A percentile compares a stretch with the other conserved stretches of the same genome.
These are phyloP conservation scores for Fusarium tuaranense DNA, from an alignment of 2,329 filamentous ascomycete genomes.

Conservation along the genomic window DNA sequence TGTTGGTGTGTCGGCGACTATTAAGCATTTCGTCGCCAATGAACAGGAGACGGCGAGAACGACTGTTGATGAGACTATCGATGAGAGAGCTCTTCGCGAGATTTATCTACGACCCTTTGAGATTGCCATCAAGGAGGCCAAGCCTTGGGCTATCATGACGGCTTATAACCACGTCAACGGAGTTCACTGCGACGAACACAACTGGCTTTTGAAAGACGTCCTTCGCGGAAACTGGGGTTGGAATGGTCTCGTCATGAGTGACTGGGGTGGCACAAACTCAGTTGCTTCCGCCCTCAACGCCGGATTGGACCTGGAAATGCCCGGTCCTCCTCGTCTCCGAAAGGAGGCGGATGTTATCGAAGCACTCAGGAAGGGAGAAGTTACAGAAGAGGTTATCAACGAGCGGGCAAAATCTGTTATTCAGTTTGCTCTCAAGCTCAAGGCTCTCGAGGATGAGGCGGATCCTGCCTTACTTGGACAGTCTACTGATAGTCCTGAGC, in stretches of 20 bases:
- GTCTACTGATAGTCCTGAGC: slow-evolving; percentile 40
- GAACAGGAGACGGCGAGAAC: slow-evolving; percentile 51
- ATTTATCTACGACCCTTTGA: slow-evolving; percentile 60
- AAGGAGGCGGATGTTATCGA: slow-evolving; percentile 40
- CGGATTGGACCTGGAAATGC: slow-evolving; percentile 52
- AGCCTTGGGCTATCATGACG: slow-evolving; percentile 60
- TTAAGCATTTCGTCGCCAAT: slow-evolving; percentile 61
- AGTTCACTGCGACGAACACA: slow-evolving; percentile 55
- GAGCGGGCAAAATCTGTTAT: slow-evolving; percentile 47
- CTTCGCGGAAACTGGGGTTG: slow-evolving; percentile 59
- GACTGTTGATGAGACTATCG: slow-evolving; percentile 47
- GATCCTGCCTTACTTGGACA: slow-evolving; percentile 4
- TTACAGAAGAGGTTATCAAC: slow-evolving; percentile 41
- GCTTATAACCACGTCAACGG: slow-evolving; percentile 62
- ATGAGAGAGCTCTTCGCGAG: slow-evolving; percentile 48
- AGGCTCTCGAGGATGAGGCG: slow-evolving; percentile 28
- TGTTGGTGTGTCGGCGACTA: slow-evolving; percentile 55
- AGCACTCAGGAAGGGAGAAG: slow-evolving; percentile 35
- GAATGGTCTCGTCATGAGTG: slow-evolving; percentile 59
- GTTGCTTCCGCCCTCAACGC: slow-evolving; percentile 48
- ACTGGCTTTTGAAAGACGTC: slow-evolving; percentile 52
- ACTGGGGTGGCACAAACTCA: slow-evolving; percentile 56
- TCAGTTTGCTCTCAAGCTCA: slow-evolving; percentile 44
- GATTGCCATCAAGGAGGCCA: slow-evolving; percentile 55
- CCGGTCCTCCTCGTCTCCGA: slow-evolving; percentile 47